Base-by-base conservation (phyloP, 2,329 filamentous ascomycete species). In the Lachnellula occidentalis region DNA sequence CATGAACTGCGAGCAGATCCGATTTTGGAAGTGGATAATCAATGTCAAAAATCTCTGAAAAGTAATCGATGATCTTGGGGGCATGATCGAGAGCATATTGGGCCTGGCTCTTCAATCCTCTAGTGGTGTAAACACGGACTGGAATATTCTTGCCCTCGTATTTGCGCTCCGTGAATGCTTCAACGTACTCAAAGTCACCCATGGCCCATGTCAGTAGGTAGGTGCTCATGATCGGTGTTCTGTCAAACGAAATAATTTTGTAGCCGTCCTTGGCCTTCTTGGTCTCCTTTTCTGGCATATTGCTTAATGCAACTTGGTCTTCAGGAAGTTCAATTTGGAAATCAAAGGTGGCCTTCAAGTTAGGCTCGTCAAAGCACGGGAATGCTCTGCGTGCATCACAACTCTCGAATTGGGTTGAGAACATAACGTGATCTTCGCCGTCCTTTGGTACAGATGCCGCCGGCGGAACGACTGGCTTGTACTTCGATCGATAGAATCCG, bases 291-390 rank as follows among this genome's bases (percentile, higher is more conserved):
- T 91, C 85, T 3, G 90, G 91, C 92, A 96, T 97, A 75, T 97
- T 97, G 75, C 90, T 95, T 45, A 97, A 78, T 14, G 91, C 94
- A 41, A 90, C 86, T 72, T 94, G 87, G 62, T 92, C 90, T 46
- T 87, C 85, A 15, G 94, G 92, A 46, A 96, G 81, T 74, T 97
- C 92, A 59, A 99, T 87, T 66, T 91, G 81, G 56, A 99, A 88
- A 71, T 96, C 92, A 68, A 96, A 97, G 2, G 91, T 92, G 11
- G 94, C 90, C 75, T 99, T 99, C 61, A 97, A 80, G 67, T 95
- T 96, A 42, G 94, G 94, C 75, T 99, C 94, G 69, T 99, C 94
- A 68, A 97, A 97, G 76, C 94, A 99, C 47, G 94, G 94, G 74
- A 99, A 96, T 8, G 94, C 92, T 62, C 92, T 82, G 61, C 94